These are phyloP conservation scores for Rhizophora mangle DNA, from an alignment of 345 rosid species.

Conservation along the genomic window DNA sequence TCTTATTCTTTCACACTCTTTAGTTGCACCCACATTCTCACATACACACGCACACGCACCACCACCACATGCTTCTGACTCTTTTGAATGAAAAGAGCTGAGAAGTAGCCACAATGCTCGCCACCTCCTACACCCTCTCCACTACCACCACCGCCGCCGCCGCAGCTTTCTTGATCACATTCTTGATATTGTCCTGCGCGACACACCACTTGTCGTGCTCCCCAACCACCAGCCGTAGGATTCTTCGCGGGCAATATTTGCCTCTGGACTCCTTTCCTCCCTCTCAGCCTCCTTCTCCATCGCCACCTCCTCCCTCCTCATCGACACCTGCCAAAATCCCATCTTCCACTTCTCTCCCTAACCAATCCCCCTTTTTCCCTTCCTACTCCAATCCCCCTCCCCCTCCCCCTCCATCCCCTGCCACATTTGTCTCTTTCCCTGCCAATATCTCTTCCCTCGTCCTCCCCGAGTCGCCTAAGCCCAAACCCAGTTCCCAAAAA, in stretches of 20 bases:
- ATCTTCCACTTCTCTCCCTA: conserved; percentile 45
- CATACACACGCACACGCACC: no score
- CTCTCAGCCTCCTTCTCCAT: conserved; percentile 41
- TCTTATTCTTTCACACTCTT: no score
- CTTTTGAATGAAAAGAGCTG: no score
- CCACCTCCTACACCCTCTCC: background rate
- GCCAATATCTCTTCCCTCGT: conserved; percentile 86
- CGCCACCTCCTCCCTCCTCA: conserved; percentile 30
- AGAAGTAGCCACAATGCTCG: background rate
- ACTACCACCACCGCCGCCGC: background rate
- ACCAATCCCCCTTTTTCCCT: conserved; percentile 71
- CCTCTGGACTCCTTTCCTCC: conserved; percentile 51
- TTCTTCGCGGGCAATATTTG: conserved; percentile 72
- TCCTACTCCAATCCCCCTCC: conserved; percentile 69
- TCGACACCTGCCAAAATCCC: conserved; percentile 47
- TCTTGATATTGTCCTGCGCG: conserved; percentile 17
- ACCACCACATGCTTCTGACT: no score
- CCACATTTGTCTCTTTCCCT: conserved; percentile 75
- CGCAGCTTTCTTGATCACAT: conserved; percentile 21
- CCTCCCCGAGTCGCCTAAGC: conserved; percentile 56
- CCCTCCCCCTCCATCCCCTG: conserved; percentile 76
- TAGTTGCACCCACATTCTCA: no score
- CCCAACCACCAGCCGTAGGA: conserved; percentile 42
- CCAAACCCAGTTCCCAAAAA: conserved; percentile 42
- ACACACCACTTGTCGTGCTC: background rate